phyloP scores from a whole-genome alignment of 768 basidiomycete genomes.

The Boletus barrowsii region DNA sequence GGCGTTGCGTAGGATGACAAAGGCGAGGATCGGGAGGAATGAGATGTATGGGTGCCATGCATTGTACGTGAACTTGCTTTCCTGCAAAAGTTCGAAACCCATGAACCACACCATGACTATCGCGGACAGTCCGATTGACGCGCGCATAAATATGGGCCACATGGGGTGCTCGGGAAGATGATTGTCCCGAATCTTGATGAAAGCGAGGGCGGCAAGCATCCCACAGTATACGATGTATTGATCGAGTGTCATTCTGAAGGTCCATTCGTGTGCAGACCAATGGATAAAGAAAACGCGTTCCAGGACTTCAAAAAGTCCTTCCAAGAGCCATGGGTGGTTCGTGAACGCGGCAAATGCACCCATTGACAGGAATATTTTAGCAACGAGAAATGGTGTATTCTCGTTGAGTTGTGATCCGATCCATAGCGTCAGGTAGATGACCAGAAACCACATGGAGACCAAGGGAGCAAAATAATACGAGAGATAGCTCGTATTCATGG shows the following conservation, averaged over 20 bases:
- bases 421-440: conserved; percentile 80
- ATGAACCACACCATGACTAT: conserved; percentile 74
- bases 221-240: conserved; percentile 87
- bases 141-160: conserved; percentile 57
- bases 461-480: conserved; percentile 90
- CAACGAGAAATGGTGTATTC: conserved; percentile 58
- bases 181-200: conserved; percentile 72
- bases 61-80: conserved; percentile 85
- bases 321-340: conserved; percentile 58
- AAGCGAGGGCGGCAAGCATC: conserved; percentile 72
- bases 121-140: conserved; percentile 46
- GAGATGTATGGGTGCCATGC: conserved; percentile 81
- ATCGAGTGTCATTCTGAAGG: conserved; percentile 85
- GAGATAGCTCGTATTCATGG: conserved; percentile 90
- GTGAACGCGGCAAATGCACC: conserved; percentile 63
- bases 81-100: conserved; percentile 71
- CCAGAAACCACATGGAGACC: conserved; percentile 86
- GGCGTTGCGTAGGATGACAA: conserved; percentile 74
- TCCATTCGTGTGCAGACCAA: conserved; percentile 88
- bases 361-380: conserved; percentile 69
- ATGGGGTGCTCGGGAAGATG: conserved; percentile 64
- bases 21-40: conserved; percentile 74
- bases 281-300: conserved; percentile 65
- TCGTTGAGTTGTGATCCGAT: conserved; percentile 73
- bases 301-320: conserved; percentile 60